Evolutionary conservation across 2,329 filamentous ascomycete genomes (phyloP).

Genomic region (Fusarium sp.): DNA sequence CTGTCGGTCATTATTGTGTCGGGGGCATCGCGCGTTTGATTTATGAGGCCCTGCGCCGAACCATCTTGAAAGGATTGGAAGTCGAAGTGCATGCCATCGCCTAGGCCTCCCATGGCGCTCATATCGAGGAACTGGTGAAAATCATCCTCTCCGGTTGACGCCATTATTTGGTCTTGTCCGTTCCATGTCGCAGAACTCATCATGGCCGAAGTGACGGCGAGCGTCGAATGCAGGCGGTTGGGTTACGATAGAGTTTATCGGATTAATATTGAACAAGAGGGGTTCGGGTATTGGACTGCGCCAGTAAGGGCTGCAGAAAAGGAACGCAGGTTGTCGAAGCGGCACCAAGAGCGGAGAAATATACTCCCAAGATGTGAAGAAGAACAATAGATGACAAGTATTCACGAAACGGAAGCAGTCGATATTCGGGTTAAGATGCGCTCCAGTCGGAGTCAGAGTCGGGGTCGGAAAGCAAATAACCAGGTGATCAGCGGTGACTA

Average conservation of each 20-base stretch:
- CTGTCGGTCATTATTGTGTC: constrained; percentile 55
- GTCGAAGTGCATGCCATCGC: constrained; percentile 70
- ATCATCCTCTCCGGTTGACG: constrained; percentile 67
- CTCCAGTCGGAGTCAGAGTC: constrained; percentile 23
- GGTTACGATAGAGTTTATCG: constrained; percentile 22
- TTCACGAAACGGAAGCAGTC: constrained; percentile 18
- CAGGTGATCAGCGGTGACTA: constrained; percentile 33
- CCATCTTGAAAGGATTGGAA: constrained; percentile 67
- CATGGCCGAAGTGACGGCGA: constrained; percentile 52
- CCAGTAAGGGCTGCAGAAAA: constrained; percentile 19
- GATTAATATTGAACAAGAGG: constrained; percentile 28
- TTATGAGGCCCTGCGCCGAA: constrained; percentile 52
- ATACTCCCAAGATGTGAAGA: constrained; percentile 6
- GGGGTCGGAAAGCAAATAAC: constrained; percentile 15
- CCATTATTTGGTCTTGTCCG: constrained; percentile 67
- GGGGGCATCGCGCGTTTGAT: constrained; percentile 48
- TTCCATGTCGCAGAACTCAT: constrained; percentile 70
- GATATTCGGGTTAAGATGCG: constrained; percentile 32
- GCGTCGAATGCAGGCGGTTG: constrained; percentile 24
- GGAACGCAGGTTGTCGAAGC: constrained; percentile 12
- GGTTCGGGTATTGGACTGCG: constrained; percentile 22
- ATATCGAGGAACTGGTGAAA: constrained; percentile 75
- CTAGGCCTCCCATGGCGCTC: constrained; percentile 66
- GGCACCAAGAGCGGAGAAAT: constrained; percentile 34
- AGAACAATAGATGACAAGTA: constrained; percentile 15